Percentiles rank a stretch among this genome's conserved stretches.
These are phyloP conservation scores for Poterioochromonas sp. DNA, from an alignment of 352 stramenopile genomes.

Conservation along the genomic window DNA sequence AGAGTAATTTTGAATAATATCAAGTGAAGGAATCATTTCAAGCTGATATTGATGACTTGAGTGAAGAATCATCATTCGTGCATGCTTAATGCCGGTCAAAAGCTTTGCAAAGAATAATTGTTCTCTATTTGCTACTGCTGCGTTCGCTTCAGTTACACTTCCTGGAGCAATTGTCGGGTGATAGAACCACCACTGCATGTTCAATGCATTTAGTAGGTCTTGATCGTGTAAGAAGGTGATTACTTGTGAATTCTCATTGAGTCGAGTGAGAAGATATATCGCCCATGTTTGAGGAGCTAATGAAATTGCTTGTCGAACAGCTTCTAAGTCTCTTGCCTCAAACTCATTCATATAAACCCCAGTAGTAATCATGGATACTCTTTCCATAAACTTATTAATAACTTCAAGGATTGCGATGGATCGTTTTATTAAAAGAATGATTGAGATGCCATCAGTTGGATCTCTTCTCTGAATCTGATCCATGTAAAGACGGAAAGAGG, in stretches of 20 bases:
- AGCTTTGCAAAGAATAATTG: not conserved
- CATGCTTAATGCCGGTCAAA: not conserved
- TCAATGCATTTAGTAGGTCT: not conserved
- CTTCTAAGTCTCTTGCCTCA: not conserved
- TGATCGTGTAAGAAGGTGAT: not conserved
- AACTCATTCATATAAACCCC: not conserved
- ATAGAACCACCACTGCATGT: not conserved
- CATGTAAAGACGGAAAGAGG: not conserved
- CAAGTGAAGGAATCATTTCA: not conserved
- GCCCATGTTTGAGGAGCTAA: not conserved
- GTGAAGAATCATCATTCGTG: not conserved
- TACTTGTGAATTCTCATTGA: not conserved
- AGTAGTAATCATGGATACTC: not conserved
- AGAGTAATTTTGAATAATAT: not conserved
- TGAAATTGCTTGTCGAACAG: not conserved
- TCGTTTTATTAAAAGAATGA: not conserved
- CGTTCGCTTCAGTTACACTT: not conserved
- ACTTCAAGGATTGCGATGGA: not conserved
- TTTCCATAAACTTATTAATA: not conserved
- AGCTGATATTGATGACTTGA: not conserved
- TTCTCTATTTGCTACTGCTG: not conserved
- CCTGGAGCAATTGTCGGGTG: not conserved
- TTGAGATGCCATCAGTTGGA: not conserved
- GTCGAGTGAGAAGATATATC: not conserved
- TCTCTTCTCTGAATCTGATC: not conserved